Evolutionary conservation across 352 stramenopile species (phyloP).

Genomic region (Thraustochytrium sp.): DNA sequence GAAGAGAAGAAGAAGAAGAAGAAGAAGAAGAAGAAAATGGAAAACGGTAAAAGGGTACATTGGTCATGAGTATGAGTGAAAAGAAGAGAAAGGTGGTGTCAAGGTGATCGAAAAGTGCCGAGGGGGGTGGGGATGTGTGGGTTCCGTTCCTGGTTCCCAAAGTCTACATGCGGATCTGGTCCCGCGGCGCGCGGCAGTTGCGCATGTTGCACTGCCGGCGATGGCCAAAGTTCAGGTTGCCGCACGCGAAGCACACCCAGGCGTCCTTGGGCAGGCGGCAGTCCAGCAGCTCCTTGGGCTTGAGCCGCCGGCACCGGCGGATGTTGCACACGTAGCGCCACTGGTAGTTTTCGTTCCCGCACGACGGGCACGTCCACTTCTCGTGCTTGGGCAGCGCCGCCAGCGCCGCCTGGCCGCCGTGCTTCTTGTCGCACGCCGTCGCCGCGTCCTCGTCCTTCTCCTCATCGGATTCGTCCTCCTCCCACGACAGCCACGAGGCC

Average conservation of each 20-base stretch:
- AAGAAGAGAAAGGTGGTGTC: background rate
- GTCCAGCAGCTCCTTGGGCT: constrained; percentile 31
- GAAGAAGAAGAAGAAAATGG: background rate
- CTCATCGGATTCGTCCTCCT: background rate
- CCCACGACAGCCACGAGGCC: background rate
- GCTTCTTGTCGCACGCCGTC: background rate
- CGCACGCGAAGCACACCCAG: constrained; percentile 41
- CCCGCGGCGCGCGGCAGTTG: constrained; percentile 23
- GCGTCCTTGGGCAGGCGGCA: constrained; percentile 2
- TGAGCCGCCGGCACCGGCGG: constrained; percentile 18
- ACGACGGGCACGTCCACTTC: constrained; percentile 19
- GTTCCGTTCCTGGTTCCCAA: background rate
- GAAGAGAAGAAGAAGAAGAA: background rate
- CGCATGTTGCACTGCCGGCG: constrained; percentile 36
- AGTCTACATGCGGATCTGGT: background rate
- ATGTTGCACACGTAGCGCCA: constrained; percentile 44
- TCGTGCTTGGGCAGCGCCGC: background rate
- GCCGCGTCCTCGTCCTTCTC: background rate
- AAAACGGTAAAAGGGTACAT: background rate
- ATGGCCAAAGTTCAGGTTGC: constrained; percentile 41
- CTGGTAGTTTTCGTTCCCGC: constrained; percentile 45
- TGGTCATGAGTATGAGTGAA: background rate
- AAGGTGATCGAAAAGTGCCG: background rate
- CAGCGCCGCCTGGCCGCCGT: background rate
- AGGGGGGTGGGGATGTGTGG: background rate